A percentile compares a stretch with the other conserved stretches of the same genome.
phyloP scores from a whole-genome alignment of 148 eudicot genomes.

The Cornus controversa region DNA sequence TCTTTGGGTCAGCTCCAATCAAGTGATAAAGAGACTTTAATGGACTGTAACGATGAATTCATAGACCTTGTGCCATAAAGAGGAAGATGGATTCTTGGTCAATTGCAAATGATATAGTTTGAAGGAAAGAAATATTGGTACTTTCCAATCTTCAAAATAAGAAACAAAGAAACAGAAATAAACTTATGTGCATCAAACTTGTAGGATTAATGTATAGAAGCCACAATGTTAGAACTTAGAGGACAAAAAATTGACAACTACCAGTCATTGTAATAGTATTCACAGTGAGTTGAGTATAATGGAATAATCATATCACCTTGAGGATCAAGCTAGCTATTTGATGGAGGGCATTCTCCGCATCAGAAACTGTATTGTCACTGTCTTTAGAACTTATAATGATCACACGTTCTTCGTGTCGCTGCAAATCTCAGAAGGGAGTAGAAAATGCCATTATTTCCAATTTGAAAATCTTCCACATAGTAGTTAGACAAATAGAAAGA shows the following conservation, averaged over 20 bases:
- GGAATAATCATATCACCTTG: constrained; percentile 38
- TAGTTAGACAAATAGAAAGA: too few relatives aligned
- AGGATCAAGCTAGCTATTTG: constrained; percentile 75
- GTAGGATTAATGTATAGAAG: background rate
- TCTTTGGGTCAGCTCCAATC: background rate
- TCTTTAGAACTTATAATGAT: constrained; percentile 81
- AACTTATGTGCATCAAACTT: background rate
- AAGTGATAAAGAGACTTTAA: background rate
- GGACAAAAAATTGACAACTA: background rate
- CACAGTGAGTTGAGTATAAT: background rate
- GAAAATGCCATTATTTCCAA: background rate
- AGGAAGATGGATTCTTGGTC: background rate
- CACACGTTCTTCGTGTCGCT: constrained; percentile 89
- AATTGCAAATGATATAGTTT: background rate
- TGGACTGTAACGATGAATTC: background rate
- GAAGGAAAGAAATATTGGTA: background rate
- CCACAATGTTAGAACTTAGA: background rate
- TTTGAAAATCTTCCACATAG: background rate
- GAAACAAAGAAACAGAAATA: too few relatives aligned
- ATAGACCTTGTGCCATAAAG: too few relatives aligned
- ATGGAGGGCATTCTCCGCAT: constrained; percentile 85
- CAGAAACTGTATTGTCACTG: constrained; percentile 52
- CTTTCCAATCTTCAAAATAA: background rate
- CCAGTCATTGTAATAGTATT: background rate
- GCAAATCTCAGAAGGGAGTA: constrained; percentile 19